Evolutionary conservation across 805 yeast species (phyloP).

Genomic region (Candida chauliodis): DNA sequence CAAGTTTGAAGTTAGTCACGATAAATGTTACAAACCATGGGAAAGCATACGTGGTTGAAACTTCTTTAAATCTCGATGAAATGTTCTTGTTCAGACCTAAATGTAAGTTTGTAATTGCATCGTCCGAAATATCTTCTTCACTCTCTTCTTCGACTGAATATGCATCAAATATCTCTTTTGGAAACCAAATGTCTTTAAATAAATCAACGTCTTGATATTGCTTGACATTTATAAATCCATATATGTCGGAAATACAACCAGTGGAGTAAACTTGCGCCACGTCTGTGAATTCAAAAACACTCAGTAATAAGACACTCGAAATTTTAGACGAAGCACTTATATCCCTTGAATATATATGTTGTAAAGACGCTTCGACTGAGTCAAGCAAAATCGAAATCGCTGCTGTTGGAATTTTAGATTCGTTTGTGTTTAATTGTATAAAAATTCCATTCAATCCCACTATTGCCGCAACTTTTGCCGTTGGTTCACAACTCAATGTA

Average conservation of each 20-base stretch:
- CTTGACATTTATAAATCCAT: constrained; percentile 67
- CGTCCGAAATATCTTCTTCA: background rate
- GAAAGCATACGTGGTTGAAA: constrained; percentile 57
- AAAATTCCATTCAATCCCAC: constrained; percentile 70
- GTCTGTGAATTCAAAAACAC: constrained; percentile 44
- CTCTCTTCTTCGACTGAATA: constrained; percentile 3
- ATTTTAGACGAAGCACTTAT: constrained; percentile 66
- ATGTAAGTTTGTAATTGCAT: constrained; percentile 9
- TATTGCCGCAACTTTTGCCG: constrained; percentile 86
- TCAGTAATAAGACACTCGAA: constrained; percentile 45
- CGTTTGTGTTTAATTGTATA: constrained; percentile 52
- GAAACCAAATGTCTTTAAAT: constrained; percentile 80
- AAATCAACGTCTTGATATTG: constrained; percentile 84
- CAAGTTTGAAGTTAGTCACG: constrained; percentile 48
- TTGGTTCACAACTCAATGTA: constrained; percentile 86
- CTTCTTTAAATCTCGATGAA: constrained; percentile 50
- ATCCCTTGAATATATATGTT: constrained; percentile 88
- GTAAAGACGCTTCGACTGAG: constrained; percentile 67
- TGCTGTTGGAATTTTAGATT: constrained; percentile 35
- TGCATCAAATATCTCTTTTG: constrained; percentile 23
- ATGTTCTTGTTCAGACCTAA: constrained; percentile 33
- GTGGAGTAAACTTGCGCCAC: constrained; percentile 44
- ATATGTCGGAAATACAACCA: constrained; percentile 51
- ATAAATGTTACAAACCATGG: constrained; percentile 71
- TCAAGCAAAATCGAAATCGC: constrained; percentile 47